Evolutionary conservation across 1,284 basidiomycete genomes (phyloP).

Genomic region (Melampsora larici-populina): DNA sequence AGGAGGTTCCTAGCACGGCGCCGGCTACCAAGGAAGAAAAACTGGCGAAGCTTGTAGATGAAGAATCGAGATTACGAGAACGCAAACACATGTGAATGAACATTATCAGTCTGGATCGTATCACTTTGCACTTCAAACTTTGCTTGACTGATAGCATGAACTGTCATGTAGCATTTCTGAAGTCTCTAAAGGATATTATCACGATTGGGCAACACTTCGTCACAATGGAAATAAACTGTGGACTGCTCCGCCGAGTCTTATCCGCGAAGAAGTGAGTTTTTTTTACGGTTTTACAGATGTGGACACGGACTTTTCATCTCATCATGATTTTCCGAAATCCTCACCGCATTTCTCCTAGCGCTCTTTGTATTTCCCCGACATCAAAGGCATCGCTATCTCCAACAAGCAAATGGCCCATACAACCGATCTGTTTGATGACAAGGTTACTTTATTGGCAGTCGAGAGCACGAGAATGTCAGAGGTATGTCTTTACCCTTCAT

Average conservation of each 20-base stretch:
- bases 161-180: constrained; percentile 27
- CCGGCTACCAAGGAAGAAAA: constrained; percentile 32
- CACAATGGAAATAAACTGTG: constrained; percentile 43
- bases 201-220: constrained; percentile 40
- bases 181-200: constrained; percentile 43
- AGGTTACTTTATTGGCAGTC: constrained; percentile 38
- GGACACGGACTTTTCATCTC: no score
- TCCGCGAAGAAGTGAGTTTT: constrained; percentile 31
- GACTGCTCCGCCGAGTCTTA: constrained; percentile 42
- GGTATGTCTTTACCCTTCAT: constrained; percentile 2
- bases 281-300: no score
- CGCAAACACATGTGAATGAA: constrained; percentile 43
- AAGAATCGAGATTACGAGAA: constrained; percentile 32
- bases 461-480: constrained; percentile 44
- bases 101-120: neutral
- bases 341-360: constrained; percentile 7
- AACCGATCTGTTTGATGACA: constrained; percentile 34
- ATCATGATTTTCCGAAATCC: neutral
- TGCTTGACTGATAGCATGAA: neutral
- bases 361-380: constrained; percentile 42
- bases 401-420: constrained; percentile 38
- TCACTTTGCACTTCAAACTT: neutral
- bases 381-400: constrained; percentile 24
- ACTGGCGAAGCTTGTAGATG: constrained; percentile 39
- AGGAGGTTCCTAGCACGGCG: constrained; percentile 20